Conservation (phyloP, 768 basidiomycete species). For the Auriscalpium microsporum region DNA sequence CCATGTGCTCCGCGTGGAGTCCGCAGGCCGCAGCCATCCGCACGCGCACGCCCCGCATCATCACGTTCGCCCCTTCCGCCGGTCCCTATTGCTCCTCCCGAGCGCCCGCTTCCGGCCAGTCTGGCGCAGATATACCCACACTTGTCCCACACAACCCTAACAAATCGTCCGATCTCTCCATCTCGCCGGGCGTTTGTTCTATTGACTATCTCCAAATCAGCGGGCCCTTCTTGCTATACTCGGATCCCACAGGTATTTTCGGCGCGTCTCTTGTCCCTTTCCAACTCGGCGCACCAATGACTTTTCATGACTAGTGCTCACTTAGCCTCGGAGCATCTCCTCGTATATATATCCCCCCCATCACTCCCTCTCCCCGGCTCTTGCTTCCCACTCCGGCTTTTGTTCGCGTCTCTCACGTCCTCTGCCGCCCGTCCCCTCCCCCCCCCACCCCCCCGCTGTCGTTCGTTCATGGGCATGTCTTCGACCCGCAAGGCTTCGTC, state of each 20-base stretch:
- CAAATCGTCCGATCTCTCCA: not conserved
- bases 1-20: not conserved
- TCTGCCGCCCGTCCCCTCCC: not conserved
- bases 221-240: conserved; percentile 19
- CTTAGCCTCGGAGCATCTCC: conserved; percentile 8
- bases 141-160: not conserved
- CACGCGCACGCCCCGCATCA: too few relatives aligned
- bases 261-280: conserved; percentile 20
- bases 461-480: conserved; percentile 15
- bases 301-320: conserved; percentile 21
- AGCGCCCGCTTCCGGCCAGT: not conserved
- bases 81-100: too few relatives aligned
- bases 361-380: conserved; percentile 6
- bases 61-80: too few relatives aligned
- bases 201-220: conserved; percentile 18
- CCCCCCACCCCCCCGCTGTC: too few relatives aligned
- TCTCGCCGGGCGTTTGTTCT: not conserved
- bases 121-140: not conserved
- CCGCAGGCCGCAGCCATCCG: too few relatives aligned
- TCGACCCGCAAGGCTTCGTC: conserved; percentile 23
- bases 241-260: conserved; percentile 20
- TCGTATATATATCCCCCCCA: conserved; percentile 15
- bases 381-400: conserved; percentile 1
- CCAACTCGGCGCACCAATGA: conserved; percentile 5
- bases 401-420: not conserved